These are phyloP conservation scores for Talaromyces proteolyticus DNA, from an alignment of 495 filamentous ascomycete genomes.

Conservation along the genomic window DNA sequence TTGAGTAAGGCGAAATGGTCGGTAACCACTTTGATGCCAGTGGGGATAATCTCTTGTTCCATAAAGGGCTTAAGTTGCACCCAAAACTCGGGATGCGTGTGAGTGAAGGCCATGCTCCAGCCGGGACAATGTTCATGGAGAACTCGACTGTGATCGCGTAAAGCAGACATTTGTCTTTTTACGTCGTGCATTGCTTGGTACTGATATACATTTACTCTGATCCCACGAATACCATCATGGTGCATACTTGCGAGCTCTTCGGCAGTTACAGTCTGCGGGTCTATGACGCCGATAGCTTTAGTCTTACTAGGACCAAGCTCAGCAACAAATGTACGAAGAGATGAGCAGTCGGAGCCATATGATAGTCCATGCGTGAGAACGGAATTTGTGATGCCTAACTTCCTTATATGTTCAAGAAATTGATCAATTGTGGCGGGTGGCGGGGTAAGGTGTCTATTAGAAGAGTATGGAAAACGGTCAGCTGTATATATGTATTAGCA, in stretches of 20 bases:
- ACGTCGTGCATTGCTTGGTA: conserved; percentile 20
- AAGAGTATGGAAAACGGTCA: conserved; percentile 12
- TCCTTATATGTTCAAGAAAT: conserved; percentile 15
- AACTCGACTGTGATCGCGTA: conserved; percentile 12
- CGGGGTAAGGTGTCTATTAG: conserved; percentile 18
- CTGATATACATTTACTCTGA: conserved; percentile 20
- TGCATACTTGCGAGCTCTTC: conserved; percentile 13
- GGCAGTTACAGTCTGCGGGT: conserved; percentile 12
- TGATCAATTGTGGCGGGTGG: conserved; percentile 15
- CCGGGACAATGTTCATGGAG: conserved; percentile 7
- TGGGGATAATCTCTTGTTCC: conserved; percentile 10
- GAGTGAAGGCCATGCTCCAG: conserved; percentile 23
- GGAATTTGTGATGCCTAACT: conserved; percentile 17
- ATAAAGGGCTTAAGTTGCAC: conserved; percentile 12
- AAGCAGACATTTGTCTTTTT: conserved; percentile 12
- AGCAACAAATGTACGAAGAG: conserved; percentile 11
- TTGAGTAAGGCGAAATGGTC: conserved; percentile 21
- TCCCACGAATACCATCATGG: conserved; percentile 13
- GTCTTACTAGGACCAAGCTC: conserved; percentile 10
- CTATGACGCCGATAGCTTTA: conserved; percentile 18
- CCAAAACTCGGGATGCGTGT: conserved; percentile 20
- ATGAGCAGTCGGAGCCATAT: conserved; percentile 16
- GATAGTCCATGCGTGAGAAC: conserved; percentile 22
- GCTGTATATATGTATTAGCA: conserved; percentile 7
- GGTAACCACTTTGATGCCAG: conserved; percentile 14